Conservation (phyloP, 495 filamentous ascomycete genomes). For the Evernia prunastri region DNA sequence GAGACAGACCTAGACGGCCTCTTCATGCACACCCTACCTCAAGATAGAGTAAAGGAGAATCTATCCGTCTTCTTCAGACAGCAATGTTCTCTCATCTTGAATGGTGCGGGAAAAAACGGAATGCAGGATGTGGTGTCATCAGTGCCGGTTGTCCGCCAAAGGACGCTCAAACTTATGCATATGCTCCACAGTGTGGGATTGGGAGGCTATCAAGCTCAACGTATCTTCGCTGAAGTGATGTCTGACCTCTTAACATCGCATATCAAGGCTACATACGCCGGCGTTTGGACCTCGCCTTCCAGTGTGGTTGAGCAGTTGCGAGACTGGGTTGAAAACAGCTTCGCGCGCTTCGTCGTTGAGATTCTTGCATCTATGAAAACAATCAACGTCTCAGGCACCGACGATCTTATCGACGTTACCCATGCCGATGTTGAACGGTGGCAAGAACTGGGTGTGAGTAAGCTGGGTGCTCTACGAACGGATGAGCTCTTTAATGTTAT, state of each 20-base stretch:
- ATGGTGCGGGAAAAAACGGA: conserved; percentile 32
- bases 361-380: conserved; percentile 47
- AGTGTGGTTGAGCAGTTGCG: conserved; percentile 50
- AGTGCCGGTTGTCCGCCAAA: conserved; percentile 13
- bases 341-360: conserved; percentile 58
- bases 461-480: conserved; percentile 72
- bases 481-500: conserved; percentile 84
- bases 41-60: conserved; percentile 42
- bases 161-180: conserved; percentile 46
- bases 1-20: conserved; percentile 58
- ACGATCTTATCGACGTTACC: conserved; percentile 39
- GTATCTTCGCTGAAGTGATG: conserved; percentile 70
- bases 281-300: conserved; percentile 52
- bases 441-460: conserved; percentile 70
- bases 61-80: conserved; percentile 48
- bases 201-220: conserved; percentile 65
- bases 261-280: conserved; percentile 53
- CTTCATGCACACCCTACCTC: conserved; percentile 56
- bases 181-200: conserved; percentile 65
- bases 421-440: conserved; percentile 65
- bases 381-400: conserved; percentile 22
- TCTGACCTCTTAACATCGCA: conserved; percentile 61
- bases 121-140: conserved; percentile 27
- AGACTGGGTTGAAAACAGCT: conserved; percentile 68
- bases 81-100: conserved; percentile 50